Evolutionary conservation across 2,329 filamentous ascomycete species (phyloP).

Genomic region (Periconia sp.): DNA sequence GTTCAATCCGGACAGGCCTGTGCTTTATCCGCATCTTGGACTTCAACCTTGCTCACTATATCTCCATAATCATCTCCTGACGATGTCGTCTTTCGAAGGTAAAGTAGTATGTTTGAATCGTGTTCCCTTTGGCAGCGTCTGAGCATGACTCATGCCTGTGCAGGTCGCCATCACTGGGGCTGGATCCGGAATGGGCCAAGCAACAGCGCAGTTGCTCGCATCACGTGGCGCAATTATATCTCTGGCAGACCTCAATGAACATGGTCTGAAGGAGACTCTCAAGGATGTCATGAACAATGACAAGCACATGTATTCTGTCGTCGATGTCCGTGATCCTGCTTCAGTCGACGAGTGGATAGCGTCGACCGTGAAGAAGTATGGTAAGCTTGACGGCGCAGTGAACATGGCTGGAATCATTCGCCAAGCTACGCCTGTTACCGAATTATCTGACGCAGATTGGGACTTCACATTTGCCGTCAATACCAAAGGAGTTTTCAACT

Average conservation of each 20-base stretch:
- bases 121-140: no score
- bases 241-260: slow-evolving; percentile 41
- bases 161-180: slow-evolving; percentile 22
- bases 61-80: no score
- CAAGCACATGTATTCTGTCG: slow-evolving; percentile 36
- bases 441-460: slow-evolving; percentile 43
- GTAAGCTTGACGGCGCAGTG: slow-evolving; percentile 45
- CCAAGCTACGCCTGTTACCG: slow-evolving; percentile 10
- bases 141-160: no score
- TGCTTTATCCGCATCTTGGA: no score
- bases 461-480: slow-evolving; percentile 45
- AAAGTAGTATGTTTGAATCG: slow-evolving; percentile 8
- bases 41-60: no score
- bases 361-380: slow-evolving; percentile 37
- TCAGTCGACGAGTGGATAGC: slow-evolving; percentile 50
- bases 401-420: slow-evolving; percentile 50
- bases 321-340: slow-evolving; percentile 53
- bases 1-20: no score
- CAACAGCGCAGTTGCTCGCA: slow-evolving; percentile 53
- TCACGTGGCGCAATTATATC: slow-evolving; percentile 43
- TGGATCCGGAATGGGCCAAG: slow-evolving; percentile 53
- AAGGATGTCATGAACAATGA: slow-evolving; percentile 29
- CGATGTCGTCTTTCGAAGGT: slow-evolving; percentile 6
- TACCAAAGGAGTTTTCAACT: slow-evolving; percentile 41
- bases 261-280: slow-evolving; percentile 43